Conservation (phyloP, 148 eudicot species). For the Rhododendron mucronatum region DNA sequence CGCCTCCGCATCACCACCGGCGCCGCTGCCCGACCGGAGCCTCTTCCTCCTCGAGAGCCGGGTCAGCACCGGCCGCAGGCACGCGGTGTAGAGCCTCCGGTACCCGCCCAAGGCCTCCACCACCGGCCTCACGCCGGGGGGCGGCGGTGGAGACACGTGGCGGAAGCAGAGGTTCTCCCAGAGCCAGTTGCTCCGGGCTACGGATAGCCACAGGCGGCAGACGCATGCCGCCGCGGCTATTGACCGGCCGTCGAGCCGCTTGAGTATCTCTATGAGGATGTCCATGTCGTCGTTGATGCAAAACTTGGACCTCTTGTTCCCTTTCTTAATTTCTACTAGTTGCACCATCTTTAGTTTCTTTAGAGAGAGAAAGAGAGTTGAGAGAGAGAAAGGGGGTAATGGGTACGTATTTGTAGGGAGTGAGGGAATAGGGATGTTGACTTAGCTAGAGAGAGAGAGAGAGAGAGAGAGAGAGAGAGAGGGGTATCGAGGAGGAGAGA, state of each 20-base stretch:
- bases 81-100: conserved; percentile 58
- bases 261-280: conserved; percentile 57
- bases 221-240: conserved; percentile 66
- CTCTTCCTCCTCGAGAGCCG: conserved; percentile 14
- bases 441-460: conserved; percentile 2
- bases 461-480: too few species aligned
- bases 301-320: conserved; percentile 17
- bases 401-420: conserved; percentile 22
- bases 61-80: conserved; percentile 46
- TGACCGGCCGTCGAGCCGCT: conserved; percentile 56
- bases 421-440: conserved; percentile 13
- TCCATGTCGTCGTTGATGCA: conserved; percentile 66
- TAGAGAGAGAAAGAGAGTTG: background rate
- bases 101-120: conserved; percentile 81
- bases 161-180: conserved; percentile 92
- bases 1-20: conserved; percentile 13
- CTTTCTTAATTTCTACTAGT: background rate
- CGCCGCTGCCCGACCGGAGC: conserved; percentile 1
- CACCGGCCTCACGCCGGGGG: conserved; percentile 30
- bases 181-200: conserved; percentile 47
- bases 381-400: background rate
- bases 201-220: conserved; percentile 58
- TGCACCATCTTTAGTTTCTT: conserved; percentile 7
- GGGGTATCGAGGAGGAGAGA: background rate
- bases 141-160: conserved; percentile 48